Base-by-base conservation (phyloP, 139 green algal species). In the Chlorella sp. region DNA sequence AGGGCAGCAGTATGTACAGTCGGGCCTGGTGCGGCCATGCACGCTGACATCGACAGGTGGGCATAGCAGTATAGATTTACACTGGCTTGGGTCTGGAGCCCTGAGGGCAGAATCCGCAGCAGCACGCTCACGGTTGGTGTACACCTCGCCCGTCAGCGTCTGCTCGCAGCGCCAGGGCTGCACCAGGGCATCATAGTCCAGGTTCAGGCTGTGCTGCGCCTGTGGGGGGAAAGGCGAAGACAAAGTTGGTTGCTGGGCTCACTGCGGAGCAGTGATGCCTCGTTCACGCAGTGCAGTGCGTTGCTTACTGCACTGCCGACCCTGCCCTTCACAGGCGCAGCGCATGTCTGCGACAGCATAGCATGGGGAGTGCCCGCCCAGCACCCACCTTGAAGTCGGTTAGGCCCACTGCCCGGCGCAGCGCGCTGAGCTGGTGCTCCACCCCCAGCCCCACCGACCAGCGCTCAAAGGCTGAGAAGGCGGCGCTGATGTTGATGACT, bases 391-490 rank as follows among this genome's bases (percentile, higher is more conserved):
- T 39, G 36, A 68, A 25, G 18, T 72, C 55, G 26, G 60, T 12
- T 44, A 91, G 80, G 25, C 88, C 86, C 36, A 87, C 83, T 11
- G 80, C 80, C 2, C 55, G 69, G 21, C 78, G 72, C 71, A 91
- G 86, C 67, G 57, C 67, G 23, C 84, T 72, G 18, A 93, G 81
- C 86, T 93, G 89, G n/a, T 76, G 76, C 86, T 93, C 89, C 34
- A 93, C 83, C 64, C 89, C 89, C 71, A 93, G 82, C 26, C 89
- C 89, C 56, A 91, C 89, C 6, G 85, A 90, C 89, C 89, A 93
- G 12, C 89, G 76, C 71, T 89, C 32, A 60, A 93, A 93, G 34
- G 75, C 65, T 56, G 56, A 32, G 34, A 80, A 74, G 70, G 88
- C 88, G 72, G 89, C 75, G 15, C 70, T 88, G 74, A 93, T 82